Percentiles rank a stretch among this genome's conserved stretches.
These are phyloP conservation scores for Prunus armeniaca DNA, from an alignment of 306 rosid species.

Conservation along the genomic window DNA sequence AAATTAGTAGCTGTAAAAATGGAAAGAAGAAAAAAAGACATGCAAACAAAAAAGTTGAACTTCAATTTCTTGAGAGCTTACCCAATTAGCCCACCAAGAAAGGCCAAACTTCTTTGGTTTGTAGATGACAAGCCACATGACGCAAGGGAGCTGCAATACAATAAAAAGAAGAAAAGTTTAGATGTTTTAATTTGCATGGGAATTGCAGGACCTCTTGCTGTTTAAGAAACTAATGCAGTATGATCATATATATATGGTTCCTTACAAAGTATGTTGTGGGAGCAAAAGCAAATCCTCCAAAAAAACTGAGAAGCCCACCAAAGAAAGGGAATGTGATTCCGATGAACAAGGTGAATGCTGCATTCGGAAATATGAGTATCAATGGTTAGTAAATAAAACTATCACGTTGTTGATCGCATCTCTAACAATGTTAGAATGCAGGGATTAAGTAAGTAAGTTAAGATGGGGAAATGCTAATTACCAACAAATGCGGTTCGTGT, in stretches of 20 bases:
- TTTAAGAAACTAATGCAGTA: neutral
- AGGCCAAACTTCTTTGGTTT: conserved; percentile 34
- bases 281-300: conserved; percentile 49
- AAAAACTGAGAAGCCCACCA: conserved; percentile 42
- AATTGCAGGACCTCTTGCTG: neutral
- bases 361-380: neutral
- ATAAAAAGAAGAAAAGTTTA: neutral
- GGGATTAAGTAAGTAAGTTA: neutral
- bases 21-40: too few species aligned
- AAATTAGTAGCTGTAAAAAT: neutral
- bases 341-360: conserved; percentile 33
- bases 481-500: conserved; percentile 33
- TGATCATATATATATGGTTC: neutral
- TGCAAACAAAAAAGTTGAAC: too few species aligned
- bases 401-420: neutral
- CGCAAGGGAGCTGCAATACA: conserved; percentile 43
- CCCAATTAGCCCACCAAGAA: conserved; percentile 43
- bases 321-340: conserved; percentile 44
- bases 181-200: neutral
- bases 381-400: neutral
- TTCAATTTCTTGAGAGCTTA: neutral
- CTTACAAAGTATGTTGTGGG: conserved; percentile 40
- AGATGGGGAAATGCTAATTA: neutral
- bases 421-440: neutral
- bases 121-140: conserved; percentile 37